Percentiles rank a stretch among this genome's conserved stretches.
Evolutionary conservation across 2,329 filamentous ascomycete genomes (phyloP).

Genomic region (Beauveria asiatica): DNA sequence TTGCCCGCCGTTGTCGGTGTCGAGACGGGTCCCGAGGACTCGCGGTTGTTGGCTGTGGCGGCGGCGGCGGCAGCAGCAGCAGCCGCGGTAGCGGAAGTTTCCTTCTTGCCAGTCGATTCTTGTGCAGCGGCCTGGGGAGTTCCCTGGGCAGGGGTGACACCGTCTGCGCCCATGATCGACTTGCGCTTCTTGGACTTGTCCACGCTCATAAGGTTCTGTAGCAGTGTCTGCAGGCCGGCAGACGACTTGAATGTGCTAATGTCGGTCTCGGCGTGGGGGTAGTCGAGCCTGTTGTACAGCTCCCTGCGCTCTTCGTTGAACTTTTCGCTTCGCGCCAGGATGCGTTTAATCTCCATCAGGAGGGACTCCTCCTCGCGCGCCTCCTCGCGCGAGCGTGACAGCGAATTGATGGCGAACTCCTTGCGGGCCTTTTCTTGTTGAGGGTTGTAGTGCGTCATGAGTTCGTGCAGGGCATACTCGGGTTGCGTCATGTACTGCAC

Average conservation of each 20-base stretch:
- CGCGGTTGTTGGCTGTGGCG: slow-evolving; percentile 20
- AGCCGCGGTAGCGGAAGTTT: slow-evolving; percentile 48
- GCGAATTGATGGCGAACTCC: slow-evolving; percentile 69
- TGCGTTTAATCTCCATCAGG: slow-evolving; percentile 83
- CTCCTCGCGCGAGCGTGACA: slow-evolving; percentile 76
- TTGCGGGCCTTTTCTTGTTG: slow-evolving; percentile 73
- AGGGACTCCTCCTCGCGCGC: slow-evolving; percentile 86
- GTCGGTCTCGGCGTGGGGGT: slow-evolving; percentile 61
- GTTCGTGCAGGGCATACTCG: slow-evolving; percentile 76
- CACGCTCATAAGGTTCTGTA: slow-evolving; percentile 71
- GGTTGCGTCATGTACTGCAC: slow-evolving; percentile 78
- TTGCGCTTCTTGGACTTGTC: slow-evolving; percentile 89
- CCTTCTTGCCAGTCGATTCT: slow-evolving; percentile 32
- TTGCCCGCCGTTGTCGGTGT: slow-evolving; percentile 37
- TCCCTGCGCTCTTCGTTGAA: slow-evolving; percentile 85
- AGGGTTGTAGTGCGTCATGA: slow-evolving; percentile 79
- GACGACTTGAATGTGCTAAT: slow-evolving; percentile 74
- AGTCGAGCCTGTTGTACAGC: slow-evolving; percentile 78
- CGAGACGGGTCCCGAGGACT: slow-evolving; percentile 25
- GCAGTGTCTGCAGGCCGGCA: slow-evolving; percentile 66
- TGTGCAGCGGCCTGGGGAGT: slow-evolving; percentile 30
- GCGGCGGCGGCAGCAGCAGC: slow-evolving; percentile 29
- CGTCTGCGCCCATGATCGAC: slow-evolving; percentile 55
- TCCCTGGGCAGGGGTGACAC: slow-evolving; percentile 35
- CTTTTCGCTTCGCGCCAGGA: slow-evolving; percentile 75